phyloP scores from a whole-genome alignment of 2,329 filamentous ascomycete species.

The Curvularia lunata region DNA sequence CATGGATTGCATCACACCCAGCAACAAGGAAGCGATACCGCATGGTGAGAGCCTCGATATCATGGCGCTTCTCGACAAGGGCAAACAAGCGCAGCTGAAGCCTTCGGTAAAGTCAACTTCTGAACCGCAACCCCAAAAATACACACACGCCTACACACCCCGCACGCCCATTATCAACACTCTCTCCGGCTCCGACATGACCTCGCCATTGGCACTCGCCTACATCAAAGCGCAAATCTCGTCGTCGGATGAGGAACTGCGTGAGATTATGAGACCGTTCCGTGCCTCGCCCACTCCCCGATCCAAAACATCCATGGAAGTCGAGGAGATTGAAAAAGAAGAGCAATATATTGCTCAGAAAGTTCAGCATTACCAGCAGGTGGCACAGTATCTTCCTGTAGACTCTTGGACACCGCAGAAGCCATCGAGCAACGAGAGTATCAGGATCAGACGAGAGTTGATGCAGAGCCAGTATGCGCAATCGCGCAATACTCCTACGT shows the following conservation, averaged over 20 bases:
- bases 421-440: not conserved
- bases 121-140: constrained; percentile 57
- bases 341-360: not conserved
- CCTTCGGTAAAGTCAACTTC: constrained; percentile 64
- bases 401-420: not conserved
- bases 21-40: constrained; percentile 76
- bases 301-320: not conserved
- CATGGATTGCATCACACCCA: constrained; percentile 95
- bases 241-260: constrained; percentile 73
- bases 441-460: not conserved
- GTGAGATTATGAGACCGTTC: constrained; percentile 67
- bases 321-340: not conserved
- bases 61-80: constrained; percentile 74
- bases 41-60: constrained; percentile 91
- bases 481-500: not conserved
- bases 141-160: constrained; percentile 73
- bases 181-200: constrained; percentile 56
- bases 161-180: constrained; percentile 81
- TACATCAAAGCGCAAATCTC: constrained; percentile 89
- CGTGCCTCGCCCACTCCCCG: constrained; percentile 12
- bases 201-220: constrained; percentile 52
- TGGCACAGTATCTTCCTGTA: not conserved
- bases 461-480: not conserved
- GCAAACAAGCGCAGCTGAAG: constrained; percentile 71
- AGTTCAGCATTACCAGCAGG: not conserved